Evolutionary conservation across 169 alveolate genomes (phyloP), one percentile per base, ranked within the genome.

Genomic region (Plasmodium fragile): DNA sequence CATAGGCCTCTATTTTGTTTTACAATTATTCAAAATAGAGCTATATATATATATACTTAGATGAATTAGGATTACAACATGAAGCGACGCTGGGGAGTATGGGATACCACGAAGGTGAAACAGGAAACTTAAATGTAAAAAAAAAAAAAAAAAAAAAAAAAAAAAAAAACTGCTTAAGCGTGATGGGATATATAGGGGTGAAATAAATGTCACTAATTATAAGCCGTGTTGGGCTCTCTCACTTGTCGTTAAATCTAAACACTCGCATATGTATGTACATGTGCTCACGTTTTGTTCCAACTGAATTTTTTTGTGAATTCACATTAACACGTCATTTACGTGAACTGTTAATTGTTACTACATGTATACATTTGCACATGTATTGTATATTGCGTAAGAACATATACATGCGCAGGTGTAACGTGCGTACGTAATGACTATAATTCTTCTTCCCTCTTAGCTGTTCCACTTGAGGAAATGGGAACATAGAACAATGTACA

Each of bases 21-120:
- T 72, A 81, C 90, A 81, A 81, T 55, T 41, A 55, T 81, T 81
- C 69, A 81, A 81, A 81, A 81, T 30, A 41, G 11, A 49, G 59
- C 59, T 11, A 53, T 18, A 53, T 52, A 18, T 30, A 43, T 34
- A 18, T 30, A 43, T 34, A 39, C 16, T 81, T 30, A 32, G 1
- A 16, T 53, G 70, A 11, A 32, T 81, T 30, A 30, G 53, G 1
- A 25, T 81, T 16, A 32, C 43, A 41, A 13, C 39, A 16, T 16
- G 39, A 52, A 53, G 55, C 7, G 55, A 13, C 18, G 18, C 22
- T 32, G 71, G 59, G 71, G 39, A n/a, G n/a, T n/a, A 4, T 18
- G 11, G n/a, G 1, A 25, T 65, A 18, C 13, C 1, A 22, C 8
- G 8, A 65, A 65, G 75, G 39, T 34, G 75, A 22, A 28, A 65